These are phyloP conservation scores for Paspalum vaginatum DNA, from an alignment of 176 grass and related monocot genomes.

Conservation along the genomic window DNA sequence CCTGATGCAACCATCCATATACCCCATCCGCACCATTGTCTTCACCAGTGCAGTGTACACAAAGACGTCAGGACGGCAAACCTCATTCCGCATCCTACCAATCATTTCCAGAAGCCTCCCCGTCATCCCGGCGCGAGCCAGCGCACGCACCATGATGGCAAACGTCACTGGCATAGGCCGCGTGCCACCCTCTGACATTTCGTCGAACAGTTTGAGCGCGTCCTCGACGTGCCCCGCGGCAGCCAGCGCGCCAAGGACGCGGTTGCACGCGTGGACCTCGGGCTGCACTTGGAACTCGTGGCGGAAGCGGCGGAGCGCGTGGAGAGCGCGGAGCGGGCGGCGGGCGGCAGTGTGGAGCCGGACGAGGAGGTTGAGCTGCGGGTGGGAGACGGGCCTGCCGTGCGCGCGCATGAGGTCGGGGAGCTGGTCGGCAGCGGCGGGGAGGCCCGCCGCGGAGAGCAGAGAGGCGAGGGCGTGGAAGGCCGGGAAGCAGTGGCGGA, in stretches of 20 bases:
- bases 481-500: constrained; percentile 71
- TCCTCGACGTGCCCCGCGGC: constrained; percentile 55
- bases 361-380: constrained; percentile 77
- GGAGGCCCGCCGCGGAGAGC: constrained; percentile 51
- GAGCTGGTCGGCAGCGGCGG: constrained; percentile 65
- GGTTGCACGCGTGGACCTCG: constrained; percentile 72
- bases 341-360: constrained; percentile 68
- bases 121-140: constrained; percentile 49
- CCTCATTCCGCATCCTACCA: constrained; percentile 54
- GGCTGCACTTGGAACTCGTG: constrained; percentile 64
- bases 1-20: constrained; percentile 75
- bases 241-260: constrained; percentile 64
- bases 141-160: constrained; percentile 65
- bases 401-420: constrained; percentile 84
- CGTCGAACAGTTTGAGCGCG: constrained; percentile 66
- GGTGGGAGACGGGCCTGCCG: constrained; percentile 62
- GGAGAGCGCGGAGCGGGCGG: constrained; percentile 63
- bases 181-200: constrained; percentile 53
- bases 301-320: constrained; percentile 64
- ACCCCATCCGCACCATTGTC: constrained; percentile 60
- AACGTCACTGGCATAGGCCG: constrained; percentile 69
- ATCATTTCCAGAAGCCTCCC: constrained; percentile 63
- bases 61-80: constrained; percentile 78
- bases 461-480: constrained; percentile 76
- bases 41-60: constrained; percentile 81